These are phyloP conservation scores for Citrullus colocynthis DNA, from an alignment of 306 rosid species.

Conservation along the genomic window DNA sequence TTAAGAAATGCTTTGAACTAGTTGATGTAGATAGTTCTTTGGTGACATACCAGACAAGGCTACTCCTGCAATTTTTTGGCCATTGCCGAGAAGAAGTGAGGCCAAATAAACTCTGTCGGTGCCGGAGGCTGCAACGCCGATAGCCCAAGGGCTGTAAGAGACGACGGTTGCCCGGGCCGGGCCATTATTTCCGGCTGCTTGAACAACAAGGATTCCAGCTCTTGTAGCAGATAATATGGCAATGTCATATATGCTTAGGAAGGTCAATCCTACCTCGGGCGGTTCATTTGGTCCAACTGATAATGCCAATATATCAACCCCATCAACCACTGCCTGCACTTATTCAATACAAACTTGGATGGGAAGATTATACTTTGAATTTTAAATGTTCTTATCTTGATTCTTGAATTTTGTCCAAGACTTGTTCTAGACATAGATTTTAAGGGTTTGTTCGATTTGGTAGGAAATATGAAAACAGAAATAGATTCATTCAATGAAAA, in stretches of 20 bases:
- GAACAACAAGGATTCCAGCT: slow-evolving; percentile 77
- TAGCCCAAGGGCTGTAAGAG: slow-evolving; percentile 75
- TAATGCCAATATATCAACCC: slow-evolving; percentile 63
- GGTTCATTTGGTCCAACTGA: slow-evolving; percentile 77
- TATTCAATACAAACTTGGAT: background rate
- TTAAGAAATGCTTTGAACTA: background rate
- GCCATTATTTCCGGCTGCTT: slow-evolving; percentile 78
- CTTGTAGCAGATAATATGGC: slow-evolving; percentile 44
- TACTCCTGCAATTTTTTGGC: slow-evolving; percentile 29
- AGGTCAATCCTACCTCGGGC: slow-evolving; percentile 38
- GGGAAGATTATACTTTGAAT: background rate
- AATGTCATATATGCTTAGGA: slow-evolving; percentile 45
- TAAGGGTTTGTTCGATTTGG: no score
- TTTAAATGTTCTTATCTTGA: background rate
- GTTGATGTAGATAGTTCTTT: background rate
- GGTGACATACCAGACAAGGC: slow-evolving; percentile 42
- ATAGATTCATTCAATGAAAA: no score
- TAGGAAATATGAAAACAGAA: no score
- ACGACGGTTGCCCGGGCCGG: slow-evolving; percentile 50
- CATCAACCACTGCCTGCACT: slow-evolving; percentile 29
- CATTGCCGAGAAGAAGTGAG: slow-evolving; percentile 57
- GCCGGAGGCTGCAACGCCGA: slow-evolving; percentile 48
- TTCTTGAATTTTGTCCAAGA: background rate
- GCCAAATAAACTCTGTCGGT: slow-evolving; percentile 47
- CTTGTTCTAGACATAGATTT: background rate